A percentile compares a stretch with the other conserved stretches of the same genome.
phyloP scores from a whole-genome alignment of 352 stramenopile genomes.

The Pythium apleroticum region DNA sequence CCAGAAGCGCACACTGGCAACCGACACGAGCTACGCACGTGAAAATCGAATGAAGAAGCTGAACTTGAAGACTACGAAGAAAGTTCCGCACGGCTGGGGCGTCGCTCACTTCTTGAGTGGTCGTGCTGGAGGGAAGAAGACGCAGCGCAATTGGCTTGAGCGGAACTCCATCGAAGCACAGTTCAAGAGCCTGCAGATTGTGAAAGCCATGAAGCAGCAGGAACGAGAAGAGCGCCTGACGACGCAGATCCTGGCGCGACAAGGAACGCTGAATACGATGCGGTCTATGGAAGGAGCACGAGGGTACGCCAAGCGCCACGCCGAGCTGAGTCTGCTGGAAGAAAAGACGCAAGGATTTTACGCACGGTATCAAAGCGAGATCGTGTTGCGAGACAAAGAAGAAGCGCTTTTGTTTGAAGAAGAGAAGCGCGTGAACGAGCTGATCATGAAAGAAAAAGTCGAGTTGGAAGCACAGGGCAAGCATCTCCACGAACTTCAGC shows the following conservation, averaged over 20 bases:
- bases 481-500: conserved; percentile 54
- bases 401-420: conserved; percentile 52
- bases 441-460: conserved; percentile 41
- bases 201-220: conserved; percentile 68
- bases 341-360: conserved; percentile 56
- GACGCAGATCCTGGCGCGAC: conserved; percentile 59
- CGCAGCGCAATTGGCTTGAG: conserved; percentile 55
- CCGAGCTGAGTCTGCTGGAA: conserved; percentile 57
- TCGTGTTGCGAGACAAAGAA: conserved; percentile 39
- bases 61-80: conserved; percentile 21
- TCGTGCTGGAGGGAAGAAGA: conserved; percentile 29
- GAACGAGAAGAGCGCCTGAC: conserved; percentile 63
- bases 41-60: conserved; percentile 24
- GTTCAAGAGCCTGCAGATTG: conserved; percentile 68
- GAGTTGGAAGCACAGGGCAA: conserved; percentile 44
- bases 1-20: conserved; percentile 32
- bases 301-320: conserved; percentile 68
- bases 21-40: conserved; percentile 16
- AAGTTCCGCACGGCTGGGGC: conserved; percentile 74
- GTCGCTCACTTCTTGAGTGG: conserved; percentile 74
- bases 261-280: conserved; percentile 64
- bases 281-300: conserved; percentile 68
- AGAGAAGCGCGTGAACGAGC: conserved; percentile 40
- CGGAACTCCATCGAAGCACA: conserved; percentile 68
- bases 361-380: conserved; percentile 44